Conservation (phyloP, 306 rosid species). For the Boehmeria nivea region DNA sequence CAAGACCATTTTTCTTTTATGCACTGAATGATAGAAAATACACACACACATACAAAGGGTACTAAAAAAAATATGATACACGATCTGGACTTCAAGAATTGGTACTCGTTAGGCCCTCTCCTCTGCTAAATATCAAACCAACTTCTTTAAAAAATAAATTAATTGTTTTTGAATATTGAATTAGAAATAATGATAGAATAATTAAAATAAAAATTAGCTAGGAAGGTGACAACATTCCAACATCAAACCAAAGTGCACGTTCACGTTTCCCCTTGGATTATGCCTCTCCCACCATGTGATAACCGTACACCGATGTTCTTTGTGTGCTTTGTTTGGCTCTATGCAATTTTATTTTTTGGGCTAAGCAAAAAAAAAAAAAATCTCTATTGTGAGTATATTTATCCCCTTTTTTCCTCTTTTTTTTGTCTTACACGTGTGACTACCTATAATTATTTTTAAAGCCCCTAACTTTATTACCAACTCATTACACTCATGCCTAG, state of each 20-base stretch:
- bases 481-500: slow-evolving; percentile 30
- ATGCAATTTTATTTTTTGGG: background rate
- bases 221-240: slow-evolving; percentile 36
- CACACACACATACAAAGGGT: too few relatives aligned
- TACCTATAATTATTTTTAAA: background rate
- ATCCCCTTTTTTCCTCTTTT: background rate
- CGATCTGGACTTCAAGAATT: too few relatives aligned
- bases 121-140: too few relatives aligned
- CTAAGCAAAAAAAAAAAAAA: too few relatives aligned
- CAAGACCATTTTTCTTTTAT: background rate
- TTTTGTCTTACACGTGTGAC: slow-evolving; percentile 47
- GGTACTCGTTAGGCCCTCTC: too few relatives aligned
- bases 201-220: too few relatives aligned
- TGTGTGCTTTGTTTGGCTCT: slow-evolving; percentile 31
- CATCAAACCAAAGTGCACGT: slow-evolving; percentile 41
- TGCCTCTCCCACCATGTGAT: slow-evolving; percentile 53
- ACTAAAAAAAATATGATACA: too few relatives aligned
- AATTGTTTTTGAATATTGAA: too few relatives aligned
- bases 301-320: slow-evolving; percentile 22
- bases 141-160: too few relatives aligned
- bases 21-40: slow-evolving; percentile 7
- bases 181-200: too few relatives aligned
- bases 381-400: too few relatives aligned
- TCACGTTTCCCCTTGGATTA: slow-evolving; percentile 41
- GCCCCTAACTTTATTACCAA: slow-evolving; percentile 26